These are phyloP conservation scores for Penicillium thymicola DNA, from an alignment of 2,329 filamentous ascomycete genomes.

Conservation along the genomic window DNA sequence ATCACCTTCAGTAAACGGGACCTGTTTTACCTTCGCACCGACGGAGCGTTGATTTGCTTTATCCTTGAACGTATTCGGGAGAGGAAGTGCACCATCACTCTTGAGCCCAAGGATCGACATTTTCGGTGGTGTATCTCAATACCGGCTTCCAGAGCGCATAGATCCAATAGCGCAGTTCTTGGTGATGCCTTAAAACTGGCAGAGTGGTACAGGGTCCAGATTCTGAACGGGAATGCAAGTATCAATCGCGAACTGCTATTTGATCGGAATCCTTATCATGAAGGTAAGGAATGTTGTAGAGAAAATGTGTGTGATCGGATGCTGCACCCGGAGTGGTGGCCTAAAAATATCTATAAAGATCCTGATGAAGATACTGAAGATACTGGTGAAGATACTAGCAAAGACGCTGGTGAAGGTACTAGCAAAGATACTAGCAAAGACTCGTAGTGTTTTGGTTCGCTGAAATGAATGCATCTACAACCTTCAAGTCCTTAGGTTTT, in stretches of 20 bases:
- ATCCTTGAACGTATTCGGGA: slow-evolving; percentile 1
- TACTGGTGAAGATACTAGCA: background rate
- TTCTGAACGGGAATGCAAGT: slow-evolving; percentile 1
- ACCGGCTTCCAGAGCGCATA: background rate
- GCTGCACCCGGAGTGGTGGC: background rate
- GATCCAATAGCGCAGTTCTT: background rate
- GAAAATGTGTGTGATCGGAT: background rate
- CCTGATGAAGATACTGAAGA: background rate
- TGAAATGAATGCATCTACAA: background rate
- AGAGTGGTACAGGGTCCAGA: slow-evolving; percentile 1
- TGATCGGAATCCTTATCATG: background rate
- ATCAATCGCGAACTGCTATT: slow-evolving; percentile 1
- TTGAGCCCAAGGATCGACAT: background rate
- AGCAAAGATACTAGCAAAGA: background rate
- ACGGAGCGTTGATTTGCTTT: background rate
- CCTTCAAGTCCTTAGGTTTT: background rate
- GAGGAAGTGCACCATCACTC: background rate
- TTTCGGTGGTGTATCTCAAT: slow-evolving; percentile 1
- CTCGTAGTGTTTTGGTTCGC: background rate
- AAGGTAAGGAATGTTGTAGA: background rate
- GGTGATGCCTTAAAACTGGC: background rate
- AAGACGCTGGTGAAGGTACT: background rate
- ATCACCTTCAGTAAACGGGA: background rate
- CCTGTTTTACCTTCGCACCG: background rate
- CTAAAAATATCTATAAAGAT: background rate